These are phyloP conservation scores for Orbilia oligospora DNA, from an alignment of 2,329 filamentous ascomycete species.

Conservation along the genomic window DNA sequence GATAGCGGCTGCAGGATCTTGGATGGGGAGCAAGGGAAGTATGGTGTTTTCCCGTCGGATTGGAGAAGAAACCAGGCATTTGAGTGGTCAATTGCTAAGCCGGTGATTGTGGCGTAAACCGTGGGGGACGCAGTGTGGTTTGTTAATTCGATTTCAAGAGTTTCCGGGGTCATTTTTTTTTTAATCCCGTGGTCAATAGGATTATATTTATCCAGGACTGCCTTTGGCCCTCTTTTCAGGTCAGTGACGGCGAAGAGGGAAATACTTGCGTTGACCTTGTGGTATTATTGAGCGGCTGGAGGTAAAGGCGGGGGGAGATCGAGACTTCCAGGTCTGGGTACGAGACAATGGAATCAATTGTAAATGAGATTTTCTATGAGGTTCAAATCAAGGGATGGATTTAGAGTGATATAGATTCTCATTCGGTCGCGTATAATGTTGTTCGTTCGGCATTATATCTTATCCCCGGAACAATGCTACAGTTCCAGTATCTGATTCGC, in stretches of 20 bases:
- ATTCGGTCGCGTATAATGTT: neutral
- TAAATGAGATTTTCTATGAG: no score
- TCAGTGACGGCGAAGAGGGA: neutral
- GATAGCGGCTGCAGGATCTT: slow-evolving; percentile 71
- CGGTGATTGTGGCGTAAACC: slow-evolving; percentile 80
- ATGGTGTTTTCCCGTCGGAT: slow-evolving; percentile 76
- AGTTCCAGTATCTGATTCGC: neutral
- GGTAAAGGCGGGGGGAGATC: neutral
- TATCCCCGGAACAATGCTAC: neutral
- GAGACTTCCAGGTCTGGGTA: no score
- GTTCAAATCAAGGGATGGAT: neutral
- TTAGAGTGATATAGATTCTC: neutral
- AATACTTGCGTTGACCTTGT: slow-evolving; percentile 12
- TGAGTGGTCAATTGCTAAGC: slow-evolving; percentile 74
- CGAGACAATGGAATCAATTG: no score
- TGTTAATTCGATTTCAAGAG: slow-evolving; percentile 74
- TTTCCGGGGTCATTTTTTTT: slow-evolving; percentile 64
- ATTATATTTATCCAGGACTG: neutral
- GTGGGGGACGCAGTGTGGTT: slow-evolving; percentile 76
- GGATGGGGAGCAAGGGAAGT: slow-evolving; percentile 75
- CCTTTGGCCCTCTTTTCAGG: no score
- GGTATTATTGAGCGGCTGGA: slow-evolving; percentile 17
- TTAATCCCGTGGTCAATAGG: neutral
- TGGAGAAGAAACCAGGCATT: slow-evolving; percentile 75
- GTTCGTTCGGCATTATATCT: neutral